These are phyloP conservation scores for Solanum etuberosum DNA, from an alignment of 257 asterid genomes.

Conservation along the genomic window DNA sequence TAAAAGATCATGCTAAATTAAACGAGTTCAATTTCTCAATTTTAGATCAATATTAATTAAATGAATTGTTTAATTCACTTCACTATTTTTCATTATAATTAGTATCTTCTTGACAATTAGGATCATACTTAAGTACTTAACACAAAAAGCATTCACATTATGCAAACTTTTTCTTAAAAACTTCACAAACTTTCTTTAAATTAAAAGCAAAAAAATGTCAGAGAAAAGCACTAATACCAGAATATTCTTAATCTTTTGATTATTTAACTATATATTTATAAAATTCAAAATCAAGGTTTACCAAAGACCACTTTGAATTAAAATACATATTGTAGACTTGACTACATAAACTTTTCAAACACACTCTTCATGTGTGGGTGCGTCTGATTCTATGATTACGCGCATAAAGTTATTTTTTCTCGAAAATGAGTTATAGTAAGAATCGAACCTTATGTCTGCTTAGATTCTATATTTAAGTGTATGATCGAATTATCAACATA, in stretches of 20 bases:
- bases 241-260: neutral
- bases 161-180: neutral
- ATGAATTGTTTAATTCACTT: too few species aligned
- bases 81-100: neutral
- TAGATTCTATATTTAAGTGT: too few species aligned
- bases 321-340: neutral
- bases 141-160: neutral
- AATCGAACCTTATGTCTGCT: neutral
- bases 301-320: neutral
- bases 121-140: neutral
- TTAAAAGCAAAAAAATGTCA: neutral
- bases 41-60: neutral
- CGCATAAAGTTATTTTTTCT: neutral
- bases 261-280: neutral
- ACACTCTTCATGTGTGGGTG: neutral
- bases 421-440: neutral
- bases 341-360: neutral
- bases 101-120: neutral
- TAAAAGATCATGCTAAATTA: too few species aligned
- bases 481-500: too few species aligned
- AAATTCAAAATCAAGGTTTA: neutral
- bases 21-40: too few species aligned
- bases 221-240: neutral
- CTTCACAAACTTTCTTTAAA: neutral
- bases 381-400: neutral